Percentiles rank a stretch among this genome's conserved stretches.
These are phyloP conservation scores for Chrysosporium keratinophilum DNA, from an alignment of 2,329 filamentous ascomycete genomes.

Conservation along the genomic window DNA sequence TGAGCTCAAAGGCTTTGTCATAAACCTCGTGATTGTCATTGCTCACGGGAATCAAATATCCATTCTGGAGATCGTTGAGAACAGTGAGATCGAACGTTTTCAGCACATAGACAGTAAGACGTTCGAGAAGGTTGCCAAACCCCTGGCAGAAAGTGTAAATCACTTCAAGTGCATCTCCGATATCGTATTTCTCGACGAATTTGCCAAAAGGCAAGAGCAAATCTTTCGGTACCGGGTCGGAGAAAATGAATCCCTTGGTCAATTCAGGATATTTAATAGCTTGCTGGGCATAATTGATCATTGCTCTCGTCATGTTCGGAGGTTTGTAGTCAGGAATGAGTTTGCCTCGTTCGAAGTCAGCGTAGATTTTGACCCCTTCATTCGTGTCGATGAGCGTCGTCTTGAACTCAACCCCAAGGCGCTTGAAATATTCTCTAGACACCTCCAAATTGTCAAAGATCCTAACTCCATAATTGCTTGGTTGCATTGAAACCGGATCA, in stretches of 20 bases:
- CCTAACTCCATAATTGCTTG: slow-evolving; percentile 23
- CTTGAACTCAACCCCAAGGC: slow-evolving; percentile 17
- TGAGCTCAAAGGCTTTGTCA: slow-evolving; percentile 18
- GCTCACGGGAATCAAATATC: slow-evolving; percentile 3
- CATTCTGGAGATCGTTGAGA: slow-evolving; percentile 1
- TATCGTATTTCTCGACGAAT: slow-evolving; percentile 22
- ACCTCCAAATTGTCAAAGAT: slow-evolving; percentile 19
- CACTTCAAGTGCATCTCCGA: slow-evolving; percentile 17
- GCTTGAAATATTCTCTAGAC: slow-evolving; percentile 20
- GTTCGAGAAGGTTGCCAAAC: slow-evolving; percentile 18
- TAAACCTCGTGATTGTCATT: slow-evolving; percentile 17
- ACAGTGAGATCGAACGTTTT: slow-evolving; percentile 21
- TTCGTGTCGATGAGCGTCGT: neutral
- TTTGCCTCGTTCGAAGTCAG: slow-evolving; percentile 22
- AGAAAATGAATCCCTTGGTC: slow-evolving; percentile 20
- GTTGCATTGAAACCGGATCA: slow-evolving; percentile 14
- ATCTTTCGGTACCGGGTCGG: slow-evolving; percentile 24
- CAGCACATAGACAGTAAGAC: slow-evolving; percentile 20
- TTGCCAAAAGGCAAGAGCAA: slow-evolving; percentile 24
- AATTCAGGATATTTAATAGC: slow-evolving; percentile 22
- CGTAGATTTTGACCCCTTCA: neutral
- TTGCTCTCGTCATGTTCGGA: slow-evolving; percentile 9
- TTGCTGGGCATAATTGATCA: slow-evolving; percentile 10
- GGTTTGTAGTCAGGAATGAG: slow-evolving; percentile 3
- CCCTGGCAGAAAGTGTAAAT: slow-evolving; percentile 19